Base-by-base conservation (phyloP, 2,329 filamentous ascomycete species). In the Penicillium nordicum region DNA sequence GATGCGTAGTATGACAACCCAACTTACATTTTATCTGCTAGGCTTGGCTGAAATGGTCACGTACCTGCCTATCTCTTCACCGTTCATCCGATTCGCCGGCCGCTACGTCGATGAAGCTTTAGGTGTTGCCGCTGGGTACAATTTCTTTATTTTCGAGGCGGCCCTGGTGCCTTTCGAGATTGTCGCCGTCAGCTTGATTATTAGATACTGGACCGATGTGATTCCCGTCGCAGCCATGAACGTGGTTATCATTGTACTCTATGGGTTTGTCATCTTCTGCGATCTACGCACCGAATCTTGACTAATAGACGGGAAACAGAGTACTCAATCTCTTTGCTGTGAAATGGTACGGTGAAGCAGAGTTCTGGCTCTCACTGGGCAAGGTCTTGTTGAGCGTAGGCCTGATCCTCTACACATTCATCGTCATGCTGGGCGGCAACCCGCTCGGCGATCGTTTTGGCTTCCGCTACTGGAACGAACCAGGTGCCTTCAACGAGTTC, bases 341-440 rank as follows among this genome's bases (percentile, higher is more conserved):
- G 18, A 80, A 87, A 61, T 90, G 82, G 80, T 92, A 89, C 57
- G 88, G 88, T 43, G 88, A 91, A 73, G 83, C 86, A 0, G 90
- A 94, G 69, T 94, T 95, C 67, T 83, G 83, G 76, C 84, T 87
- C 21, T 86, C 89, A 2, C 70, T 89, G 2, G 86, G 86, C 53
- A 91, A 92, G 70, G 82, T 91, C 3, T 64, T 92, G 2, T 79
- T 92, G 49, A 89, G 89, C 57, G 73, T 91, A 36, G 88, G 84
- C 1, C 79, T 93, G 49, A 82, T 92, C 63, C 65, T 85, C 60
- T 92, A 90, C 75, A 93, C 90, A 2, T 90, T 96, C 67, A 81
- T 95, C 61, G 84, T 86, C 61, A 93, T 94, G 87, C 76, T 94
- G 1, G 91, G 90, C 8, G 91, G 88, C 3, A 94, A 93, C 63